Percentiles rank a stretch among this genome's conserved stretches.
These are phyloP conservation scores for Pleurotus platypus DNA, from an alignment of 768 basidiomycete species.

Conservation along the genomic window DNA sequence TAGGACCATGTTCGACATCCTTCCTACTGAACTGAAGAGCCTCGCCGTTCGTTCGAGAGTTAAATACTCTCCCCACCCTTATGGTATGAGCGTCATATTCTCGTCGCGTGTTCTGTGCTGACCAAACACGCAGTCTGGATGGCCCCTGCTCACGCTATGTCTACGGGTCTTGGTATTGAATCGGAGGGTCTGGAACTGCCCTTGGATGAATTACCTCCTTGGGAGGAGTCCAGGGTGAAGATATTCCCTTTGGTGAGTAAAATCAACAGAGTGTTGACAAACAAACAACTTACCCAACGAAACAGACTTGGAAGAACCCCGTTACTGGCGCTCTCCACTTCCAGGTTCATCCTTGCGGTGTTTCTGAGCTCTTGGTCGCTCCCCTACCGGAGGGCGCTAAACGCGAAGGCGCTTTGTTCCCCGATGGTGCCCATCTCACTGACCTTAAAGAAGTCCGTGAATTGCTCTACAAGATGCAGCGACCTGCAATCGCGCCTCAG, in stretches of 20 bases:
- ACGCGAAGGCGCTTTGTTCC: slow-evolving; percentile 68
- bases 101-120: not conserved
- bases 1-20: slow-evolving; percentile 78
- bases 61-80: slow-evolving; percentile 81
- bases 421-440: slow-evolving; percentile 75
- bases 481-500: slow-evolving; percentile 81
- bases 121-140: slow-evolving; percentile 64
- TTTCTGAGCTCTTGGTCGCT: slow-evolving; percentile 61
- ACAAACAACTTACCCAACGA: not conserved
- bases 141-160: slow-evolving; percentile 66
- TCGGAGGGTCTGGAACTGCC: slow-evolving; percentile 71
- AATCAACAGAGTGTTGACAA: not conserved
- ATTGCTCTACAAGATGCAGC: slow-evolving; percentile 80
- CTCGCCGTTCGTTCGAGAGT: slow-evolving; percentile 75
- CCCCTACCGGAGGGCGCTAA: slow-evolving; percentile 62
- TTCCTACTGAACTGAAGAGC: slow-evolving; percentile 70
- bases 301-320: slow-evolving; percentile 89
- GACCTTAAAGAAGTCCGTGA: slow-evolving; percentile 71
- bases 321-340: slow-evolving; percentile 79
- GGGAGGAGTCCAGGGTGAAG: slow-evolving; percentile 77
- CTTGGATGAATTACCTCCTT: slow-evolving; percentile 68
- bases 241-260: slow-evolving; percentile 54
- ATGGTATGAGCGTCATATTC: slow-evolving; percentile 21
- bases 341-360: slow-evolving; percentile 87
- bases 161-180: slow-evolving; percentile 83